Conservation (phyloP, 371 early-diverging fungal genomes). For the Rhizopus stolonifer region DNA sequence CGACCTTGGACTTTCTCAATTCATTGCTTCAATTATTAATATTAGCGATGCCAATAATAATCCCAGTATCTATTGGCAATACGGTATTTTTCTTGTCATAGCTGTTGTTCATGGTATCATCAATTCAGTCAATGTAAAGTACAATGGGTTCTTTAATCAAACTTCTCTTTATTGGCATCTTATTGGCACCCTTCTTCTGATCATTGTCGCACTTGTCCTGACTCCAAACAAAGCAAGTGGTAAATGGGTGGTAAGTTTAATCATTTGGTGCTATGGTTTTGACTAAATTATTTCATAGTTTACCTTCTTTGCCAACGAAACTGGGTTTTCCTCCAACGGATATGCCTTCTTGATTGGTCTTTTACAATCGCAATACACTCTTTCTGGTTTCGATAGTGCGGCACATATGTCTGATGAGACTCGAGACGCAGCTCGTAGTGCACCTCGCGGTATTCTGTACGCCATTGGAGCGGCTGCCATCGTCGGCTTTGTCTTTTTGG, state of each 20-base stretch:
- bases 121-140: constrained; percentile 54
- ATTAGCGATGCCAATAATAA: constrained; percentile 36
- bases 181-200: constrained; percentile 56
- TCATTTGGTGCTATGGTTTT: too few relatives aligned
- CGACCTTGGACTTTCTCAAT: constrained; percentile 53
- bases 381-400: constrained; percentile 73
- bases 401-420: constrained; percentile 83
- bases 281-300: constrained; percentile 22
- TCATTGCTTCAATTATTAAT: constrained; percentile 44
- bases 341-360: constrained; percentile 51
- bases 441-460: constrained; percentile 65
- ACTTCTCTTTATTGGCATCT: constrained; percentile 62
- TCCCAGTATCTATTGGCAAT: constrained; percentile 43
- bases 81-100: constrained; percentile 46
- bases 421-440: constrained; percentile 58
- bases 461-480: constrained; percentile 47
- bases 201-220: constrained; percentile 55
- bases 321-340: constrained; percentile 41
- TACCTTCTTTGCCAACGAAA: constrained; percentile 43
- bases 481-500: constrained; percentile 41
- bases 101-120: constrained; percentile 54
- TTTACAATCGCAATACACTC: constrained; percentile 52
- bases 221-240: constrained; percentile 46
- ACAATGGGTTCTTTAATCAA: constrained; percentile 57
- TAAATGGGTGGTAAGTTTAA: constrained; percentile 47